A percentile compares a stretch with the other conserved stretches of the same genome.
Conservation (phyloP, 495 filamentous ascomycete species). For the Daldinia caldariorum region DNA sequence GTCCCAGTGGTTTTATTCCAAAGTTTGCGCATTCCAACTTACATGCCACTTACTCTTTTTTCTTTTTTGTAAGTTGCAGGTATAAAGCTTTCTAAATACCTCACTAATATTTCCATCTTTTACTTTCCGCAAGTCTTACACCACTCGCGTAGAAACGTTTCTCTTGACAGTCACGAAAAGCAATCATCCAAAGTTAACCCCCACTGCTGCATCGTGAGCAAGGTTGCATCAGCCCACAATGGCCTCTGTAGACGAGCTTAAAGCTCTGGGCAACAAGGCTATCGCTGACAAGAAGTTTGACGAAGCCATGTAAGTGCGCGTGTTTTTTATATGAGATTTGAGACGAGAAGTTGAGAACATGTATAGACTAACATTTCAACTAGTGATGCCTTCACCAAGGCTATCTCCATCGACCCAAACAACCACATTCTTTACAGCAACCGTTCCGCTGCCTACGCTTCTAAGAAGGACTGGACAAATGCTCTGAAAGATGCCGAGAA, state of each 20-base stretch:
- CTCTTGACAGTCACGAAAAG: neutral
- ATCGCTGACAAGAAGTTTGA: slow-evolving; percentile 96
- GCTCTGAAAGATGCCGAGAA: slow-evolving; percentile 92
- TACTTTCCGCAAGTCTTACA: neutral
- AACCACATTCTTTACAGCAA: slow-evolving; percentile 99
- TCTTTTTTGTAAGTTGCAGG: neutral
- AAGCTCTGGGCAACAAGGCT: slow-evolving; percentile 97
- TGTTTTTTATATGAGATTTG: no score
- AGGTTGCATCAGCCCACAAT: slow-evolving; percentile 38
- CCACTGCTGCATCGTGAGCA: neutral
- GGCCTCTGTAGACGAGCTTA: slow-evolving; percentile 72
- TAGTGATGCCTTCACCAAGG: slow-evolving; percentile 93
- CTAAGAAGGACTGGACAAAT: slow-evolving; percentile 83
- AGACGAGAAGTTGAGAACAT: no score
- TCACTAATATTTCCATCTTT: neutral
- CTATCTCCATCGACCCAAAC: slow-evolving; percentile 83
- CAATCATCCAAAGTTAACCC: neutral
- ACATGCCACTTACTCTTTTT: neutral
- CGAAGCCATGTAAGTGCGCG: slow-evolving; percentile 83
- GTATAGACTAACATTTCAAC: slow-evolving; percentile 25
- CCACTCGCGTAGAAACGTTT: neutral
- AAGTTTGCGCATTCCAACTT: slow-evolving; percentile 3
- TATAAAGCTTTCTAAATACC: neutral
- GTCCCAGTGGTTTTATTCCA: slow-evolving; percentile 25
- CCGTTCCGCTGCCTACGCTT: slow-evolving; percentile 94